Conservation (phyloP, 108 stramenopile species). For the Pseudonitzschia multistriata region DNA sequence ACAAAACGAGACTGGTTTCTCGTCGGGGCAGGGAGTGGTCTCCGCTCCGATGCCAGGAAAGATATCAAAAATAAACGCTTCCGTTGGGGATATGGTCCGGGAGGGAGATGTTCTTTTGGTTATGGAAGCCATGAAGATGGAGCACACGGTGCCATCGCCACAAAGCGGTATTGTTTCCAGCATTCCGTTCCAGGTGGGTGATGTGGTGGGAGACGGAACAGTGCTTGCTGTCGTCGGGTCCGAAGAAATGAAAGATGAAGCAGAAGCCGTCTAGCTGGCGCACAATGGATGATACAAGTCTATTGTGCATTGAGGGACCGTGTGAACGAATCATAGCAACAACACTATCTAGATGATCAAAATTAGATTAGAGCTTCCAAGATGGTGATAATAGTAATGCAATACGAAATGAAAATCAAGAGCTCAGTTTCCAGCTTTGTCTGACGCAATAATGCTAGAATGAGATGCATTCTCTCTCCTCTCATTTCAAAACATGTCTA, state of each 20-base stretch:
- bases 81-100: conserved; percentile 59
- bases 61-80: conserved; percentile 51
- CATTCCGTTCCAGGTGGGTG: conserved; percentile 42
- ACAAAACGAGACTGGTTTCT: not conserved
- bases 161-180: conserved; percentile 45
- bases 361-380: too few relatives aligned
- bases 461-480: too few relatives aligned
- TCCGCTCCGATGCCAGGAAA: conserved; percentile 89
- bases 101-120: conserved; percentile 72
- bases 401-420: too few relatives aligned
- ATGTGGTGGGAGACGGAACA: conserved; percentile 64
- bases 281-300: too few relatives aligned
- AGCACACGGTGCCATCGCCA: conserved; percentile 67
- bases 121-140: conserved; percentile 96
- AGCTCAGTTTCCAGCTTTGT: too few relatives aligned
- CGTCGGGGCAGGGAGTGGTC: conserved; percentile 28
- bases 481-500: not conserved
- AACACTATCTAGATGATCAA: too few relatives aligned
- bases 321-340: too few relatives aligned
- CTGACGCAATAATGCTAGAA: too few relatives aligned
- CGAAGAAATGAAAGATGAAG: conserved; percentile 22
- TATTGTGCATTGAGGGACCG: too few relatives aligned
- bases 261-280: too few relatives aligned
- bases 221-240: conserved; percentile 45
- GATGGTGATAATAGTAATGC: too few relatives aligned